These are phyloP conservation scores for Aspergillus steynii DNA, from an alignment of 495 filamentous ascomycete species.

Conservation along the genomic window DNA sequence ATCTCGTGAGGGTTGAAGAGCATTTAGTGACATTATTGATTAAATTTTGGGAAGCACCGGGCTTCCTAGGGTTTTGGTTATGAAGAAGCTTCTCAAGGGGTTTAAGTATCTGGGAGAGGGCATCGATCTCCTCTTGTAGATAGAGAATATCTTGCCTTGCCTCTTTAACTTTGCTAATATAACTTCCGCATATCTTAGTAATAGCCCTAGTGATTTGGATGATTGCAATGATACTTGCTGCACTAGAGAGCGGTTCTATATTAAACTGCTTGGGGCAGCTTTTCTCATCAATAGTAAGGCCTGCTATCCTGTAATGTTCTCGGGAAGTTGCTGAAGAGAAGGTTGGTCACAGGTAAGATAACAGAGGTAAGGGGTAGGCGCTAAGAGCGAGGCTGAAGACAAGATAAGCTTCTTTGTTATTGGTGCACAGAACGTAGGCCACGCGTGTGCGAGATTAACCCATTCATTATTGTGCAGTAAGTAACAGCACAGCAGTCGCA, in stretches of 20 bases:
- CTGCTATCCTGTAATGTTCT: neutral
- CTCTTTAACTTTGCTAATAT: slow-evolving; percentile 32
- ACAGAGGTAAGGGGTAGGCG: neutral
- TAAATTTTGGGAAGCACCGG: slow-evolving; percentile 9
- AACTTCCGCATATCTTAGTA: slow-evolving; percentile 27
- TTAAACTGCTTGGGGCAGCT: neutral
- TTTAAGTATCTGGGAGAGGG: slow-evolving; percentile 27
- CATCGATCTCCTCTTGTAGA: slow-evolving; percentile 25
- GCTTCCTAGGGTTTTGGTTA: slow-evolving; percentile 12
- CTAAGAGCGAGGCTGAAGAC: neutral
- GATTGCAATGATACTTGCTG: slow-evolving; percentile 38
- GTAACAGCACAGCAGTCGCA: neutral
- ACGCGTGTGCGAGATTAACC: neutral
- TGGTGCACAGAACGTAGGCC: slow-evolving; percentile 1
- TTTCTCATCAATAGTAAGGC: neutral
- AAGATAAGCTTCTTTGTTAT: neutral
- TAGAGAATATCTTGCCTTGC: slow-evolving; percentile 35
- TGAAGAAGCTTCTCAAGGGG: slow-evolving; percentile 20
- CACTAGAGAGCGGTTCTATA: slow-evolving; percentile 6
- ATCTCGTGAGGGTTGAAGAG: slow-evolving; percentile 25
- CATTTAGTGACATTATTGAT: slow-evolving; percentile 26
- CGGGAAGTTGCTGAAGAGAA: neutral
- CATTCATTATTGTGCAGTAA: neutral
- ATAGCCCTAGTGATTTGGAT: slow-evolving; percentile 35
- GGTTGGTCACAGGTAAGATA: neutral